Conservation (phyloP, 495 filamentous ascomycete species). For the Hyphodiscus hymeniophilus region DNA sequence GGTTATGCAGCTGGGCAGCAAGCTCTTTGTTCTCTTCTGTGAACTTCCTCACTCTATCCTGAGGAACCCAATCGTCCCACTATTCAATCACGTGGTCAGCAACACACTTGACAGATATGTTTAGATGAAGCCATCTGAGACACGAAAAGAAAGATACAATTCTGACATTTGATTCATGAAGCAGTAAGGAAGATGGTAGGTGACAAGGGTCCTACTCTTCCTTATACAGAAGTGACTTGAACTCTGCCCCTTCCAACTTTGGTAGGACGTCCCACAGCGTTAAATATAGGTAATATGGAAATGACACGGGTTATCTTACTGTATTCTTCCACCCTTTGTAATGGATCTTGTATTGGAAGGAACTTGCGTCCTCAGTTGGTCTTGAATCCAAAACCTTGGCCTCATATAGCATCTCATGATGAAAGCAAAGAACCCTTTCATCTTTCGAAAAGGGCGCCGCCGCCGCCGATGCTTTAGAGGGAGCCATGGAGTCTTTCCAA, state of each 20-base stretch:
- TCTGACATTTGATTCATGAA: not conserved
- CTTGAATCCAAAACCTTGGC: slow-evolving; percentile 84
- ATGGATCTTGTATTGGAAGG: slow-evolving; percentile 83
- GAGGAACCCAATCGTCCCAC: slow-evolving; percentile 99
- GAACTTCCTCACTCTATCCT: slow-evolving; percentile 89
- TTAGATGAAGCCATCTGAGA: not conserved
- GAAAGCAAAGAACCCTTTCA: slow-evolving; percentile 93
- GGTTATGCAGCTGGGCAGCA: slow-evolving; percentile 55
- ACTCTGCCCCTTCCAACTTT: slow-evolving; percentile 1
- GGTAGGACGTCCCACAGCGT: not conserved
- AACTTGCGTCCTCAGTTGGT: slow-evolving; percentile 51
- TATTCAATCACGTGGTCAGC: slow-evolving; percentile 15
- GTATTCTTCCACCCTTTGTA: slow-evolving; percentile 99
- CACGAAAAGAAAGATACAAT: not conserved
- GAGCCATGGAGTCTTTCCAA: slow-evolving; percentile 45
- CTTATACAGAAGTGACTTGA: not conserved
- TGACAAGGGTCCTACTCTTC: not conserved
- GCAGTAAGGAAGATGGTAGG: too few relatives aligned
- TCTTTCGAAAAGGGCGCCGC: slow-evolving; percentile 68
- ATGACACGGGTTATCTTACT: slow-evolving; percentile 3
- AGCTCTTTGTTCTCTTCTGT: slow-evolving; percentile 89
- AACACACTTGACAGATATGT: not conserved
- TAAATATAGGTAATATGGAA: not conserved
- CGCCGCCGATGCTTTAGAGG: slow-evolving; percentile 34
- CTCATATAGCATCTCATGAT: slow-evolving; percentile 93